A percentile compares a stretch with the other conserved stretches of the same genome.
These are phyloP conservation scores for Fonsecaea pedrosoi DNA, from an alignment of 2,329 filamentous ascomycete genomes.

Conservation along the genomic window DNA sequence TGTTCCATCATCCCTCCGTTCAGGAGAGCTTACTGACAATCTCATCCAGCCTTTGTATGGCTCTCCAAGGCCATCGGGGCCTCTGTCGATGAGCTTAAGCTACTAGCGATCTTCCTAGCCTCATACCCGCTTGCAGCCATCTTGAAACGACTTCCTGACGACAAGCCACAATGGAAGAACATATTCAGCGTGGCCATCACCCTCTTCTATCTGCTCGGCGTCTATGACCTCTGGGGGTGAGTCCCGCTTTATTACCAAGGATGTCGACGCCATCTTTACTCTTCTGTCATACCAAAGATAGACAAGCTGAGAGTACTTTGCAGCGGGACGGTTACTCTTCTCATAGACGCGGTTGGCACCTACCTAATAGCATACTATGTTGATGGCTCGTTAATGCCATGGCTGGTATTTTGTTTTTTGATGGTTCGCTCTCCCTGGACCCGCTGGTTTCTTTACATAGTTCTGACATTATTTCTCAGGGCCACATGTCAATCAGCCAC, in stretches of 20 bases:
- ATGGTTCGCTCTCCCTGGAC: background rate
- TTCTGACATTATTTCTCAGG: slow-evolving; percentile 65
- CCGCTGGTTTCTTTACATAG: background rate
- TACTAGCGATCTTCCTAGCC: slow-evolving; percentile 85
- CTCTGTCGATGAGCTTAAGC: slow-evolving; percentile 77
- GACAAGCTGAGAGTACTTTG: background rate
- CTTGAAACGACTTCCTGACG: slow-evolving; percentile 88
- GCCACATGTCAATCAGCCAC: slow-evolving; percentile 90
- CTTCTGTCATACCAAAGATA: background rate
- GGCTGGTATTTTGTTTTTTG: slow-evolving; percentile 73
- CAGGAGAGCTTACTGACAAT: slow-evolving; percentile 18
- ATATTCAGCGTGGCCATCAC: slow-evolving; percentile 80
- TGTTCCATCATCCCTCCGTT: background rate
- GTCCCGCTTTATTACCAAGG: slow-evolving; percentile 49
- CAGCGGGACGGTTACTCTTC: slow-evolving; percentile 63
- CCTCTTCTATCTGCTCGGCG: slow-evolving; percentile 88
- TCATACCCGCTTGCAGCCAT: slow-evolving; percentile 90
- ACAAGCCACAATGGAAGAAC: slow-evolving; percentile 83
- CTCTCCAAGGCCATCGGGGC: slow-evolving; percentile 64
- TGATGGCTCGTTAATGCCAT: slow-evolving; percentile 93
- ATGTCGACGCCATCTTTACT: background rate
- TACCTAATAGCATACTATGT: slow-evolving; percentile 85
- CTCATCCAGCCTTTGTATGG: slow-evolving; percentile 65
- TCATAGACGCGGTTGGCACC: slow-evolving; percentile 77
- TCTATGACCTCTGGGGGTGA: slow-evolving; percentile 92